phyloP scores from a whole-genome alignment of 2,329 filamentous ascomycete species.

The Apiospora phragmitis region DNA sequence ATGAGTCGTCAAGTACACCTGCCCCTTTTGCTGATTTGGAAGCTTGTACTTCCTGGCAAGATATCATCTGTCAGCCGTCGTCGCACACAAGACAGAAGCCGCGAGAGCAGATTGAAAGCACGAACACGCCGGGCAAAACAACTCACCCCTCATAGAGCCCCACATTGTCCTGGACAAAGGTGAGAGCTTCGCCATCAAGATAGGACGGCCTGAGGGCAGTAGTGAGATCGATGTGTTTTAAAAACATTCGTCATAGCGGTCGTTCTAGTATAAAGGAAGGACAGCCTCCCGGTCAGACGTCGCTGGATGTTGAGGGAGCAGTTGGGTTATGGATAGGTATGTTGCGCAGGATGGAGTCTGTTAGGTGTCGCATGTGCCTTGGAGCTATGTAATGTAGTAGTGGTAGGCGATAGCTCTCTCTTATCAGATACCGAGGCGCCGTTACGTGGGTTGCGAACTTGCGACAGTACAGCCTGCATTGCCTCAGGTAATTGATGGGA shows the following conservation, averaged over 20 bases:
- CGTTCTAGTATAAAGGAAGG: neutral
- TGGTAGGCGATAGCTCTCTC: neutral
- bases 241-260: constrained; percentile 81
- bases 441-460: neutral
- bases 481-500: neutral
- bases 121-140: constrained; percentile 9
- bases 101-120: neutral
- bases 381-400: neutral
- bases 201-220: constrained; percentile 92
- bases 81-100: neutral
- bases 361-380: neutral
- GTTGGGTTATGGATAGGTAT: neutral
- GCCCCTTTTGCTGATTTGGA: constrained; percentile 88
- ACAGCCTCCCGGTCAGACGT: neutral
- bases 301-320: neutral
- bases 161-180: constrained; percentile 97
- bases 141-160: constrained; percentile 95
- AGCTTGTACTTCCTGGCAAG: constrained; percentile 84
- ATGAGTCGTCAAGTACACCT: constrained; percentile 95
- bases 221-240: constrained; percentile 93
- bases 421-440: constrained; percentile 4
- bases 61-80: neutral
- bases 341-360: neutral
- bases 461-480: neutral
- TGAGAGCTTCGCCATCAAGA: constrained; percentile 87